A percentile compares a stretch with the other conserved stretches of the same genome.
phyloP scores from a whole-genome alignment of 2,329 filamentous ascomycete genomes.

The Fusarium sp. region DNA sequence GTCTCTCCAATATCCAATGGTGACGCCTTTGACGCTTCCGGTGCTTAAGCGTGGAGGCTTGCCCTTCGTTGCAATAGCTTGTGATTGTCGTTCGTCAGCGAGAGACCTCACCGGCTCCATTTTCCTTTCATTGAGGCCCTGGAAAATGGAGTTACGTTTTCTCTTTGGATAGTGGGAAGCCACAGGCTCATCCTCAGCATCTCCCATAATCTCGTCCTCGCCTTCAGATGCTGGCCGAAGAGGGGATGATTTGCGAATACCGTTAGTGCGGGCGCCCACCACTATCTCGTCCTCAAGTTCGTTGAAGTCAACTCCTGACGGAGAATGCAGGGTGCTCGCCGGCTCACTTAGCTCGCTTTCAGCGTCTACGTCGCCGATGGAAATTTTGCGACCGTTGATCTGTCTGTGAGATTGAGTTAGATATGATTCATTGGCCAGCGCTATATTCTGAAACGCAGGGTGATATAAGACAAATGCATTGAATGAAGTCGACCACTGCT shows the following conservation, averaged over 20 bases:
- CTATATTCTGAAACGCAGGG: neutral
- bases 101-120: constrained; percentile 52
- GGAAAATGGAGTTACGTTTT: constrained; percentile 63
- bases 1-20: constrained; percentile 70
- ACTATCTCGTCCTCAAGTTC: constrained; percentile 65
- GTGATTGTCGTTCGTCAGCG: constrained; percentile 45
- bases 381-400: constrained; percentile 44
- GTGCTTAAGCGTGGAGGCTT: constrained; percentile 46
- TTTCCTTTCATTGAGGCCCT: constrained; percentile 61
- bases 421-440: neutral
- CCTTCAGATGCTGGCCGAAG: constrained; percentile 46
- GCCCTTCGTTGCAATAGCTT: constrained; percentile 34
- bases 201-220: constrained; percentile 58
- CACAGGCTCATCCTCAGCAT: constrained; percentile 52
- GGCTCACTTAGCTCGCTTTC: constrained; percentile 58
- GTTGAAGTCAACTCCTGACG: constrained; percentile 52
- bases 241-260: constrained; percentile 50
- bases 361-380: constrained; percentile 53
- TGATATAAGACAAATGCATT: neutral
- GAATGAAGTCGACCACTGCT: neutral
- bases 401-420: constrained; percentile 44
- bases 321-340: constrained; percentile 49
- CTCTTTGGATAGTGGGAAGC: constrained; percentile 63
- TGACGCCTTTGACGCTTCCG: constrained; percentile 56
- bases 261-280: constrained; percentile 58